Percentiles rank a stretch among this genome's conserved stretches.
phyloP scores from a whole-genome alignment of 805 yeast species.

The Lipomyces japonicus region DNA sequence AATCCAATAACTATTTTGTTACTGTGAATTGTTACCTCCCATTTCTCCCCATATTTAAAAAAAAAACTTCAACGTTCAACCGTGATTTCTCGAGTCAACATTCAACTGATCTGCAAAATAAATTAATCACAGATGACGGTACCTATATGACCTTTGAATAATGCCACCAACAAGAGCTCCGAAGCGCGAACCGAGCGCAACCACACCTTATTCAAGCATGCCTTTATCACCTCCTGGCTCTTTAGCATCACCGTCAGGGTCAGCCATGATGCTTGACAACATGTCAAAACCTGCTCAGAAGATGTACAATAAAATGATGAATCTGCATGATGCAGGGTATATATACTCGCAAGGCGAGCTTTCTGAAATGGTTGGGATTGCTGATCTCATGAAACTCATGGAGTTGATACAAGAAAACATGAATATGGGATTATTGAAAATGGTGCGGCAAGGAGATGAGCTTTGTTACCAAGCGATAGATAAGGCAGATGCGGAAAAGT shows the following conservation, averaged over 20 bases:
- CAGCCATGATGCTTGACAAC: slow-evolving; percentile 5
- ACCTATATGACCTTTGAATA: too few species aligned
- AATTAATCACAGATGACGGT: too few species aligned
- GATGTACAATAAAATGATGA: slow-evolving; percentile 23
- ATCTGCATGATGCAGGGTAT: slow-evolving; percentile 39
- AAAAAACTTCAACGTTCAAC: too few species aligned
- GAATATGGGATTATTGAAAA: slow-evolving; percentile 57
- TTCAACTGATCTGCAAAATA: too few species aligned
- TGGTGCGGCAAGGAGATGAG: slow-evolving; percentile 59
- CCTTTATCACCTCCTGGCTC: slow-evolving; percentile 9
- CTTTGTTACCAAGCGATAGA: slow-evolving; percentile 73
- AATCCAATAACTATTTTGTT: too few species aligned
- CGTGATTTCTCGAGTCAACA: too few species aligned
- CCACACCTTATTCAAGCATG: slow-evolving; percentile 8
- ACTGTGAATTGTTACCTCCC: too few species aligned
- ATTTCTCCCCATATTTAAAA: too few species aligned
- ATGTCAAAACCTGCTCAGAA: slow-evolving; percentile 18
- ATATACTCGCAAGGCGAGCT: slow-evolving; percentile 69
- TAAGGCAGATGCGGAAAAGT: slow-evolving; percentile 58
- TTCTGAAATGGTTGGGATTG: slow-evolving; percentile 45
- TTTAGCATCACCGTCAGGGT: background rate
- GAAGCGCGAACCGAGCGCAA: slow-evolving; percentile 4
- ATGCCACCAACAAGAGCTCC: slow-evolving; percentile 15
- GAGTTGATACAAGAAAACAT: slow-evolving; percentile 46
- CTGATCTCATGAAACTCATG: slow-evolving; percentile 45